Base-by-base conservation (phyloP, 2,329 filamentous ascomycete genomes). In the Shiraia sp. region DNA sequence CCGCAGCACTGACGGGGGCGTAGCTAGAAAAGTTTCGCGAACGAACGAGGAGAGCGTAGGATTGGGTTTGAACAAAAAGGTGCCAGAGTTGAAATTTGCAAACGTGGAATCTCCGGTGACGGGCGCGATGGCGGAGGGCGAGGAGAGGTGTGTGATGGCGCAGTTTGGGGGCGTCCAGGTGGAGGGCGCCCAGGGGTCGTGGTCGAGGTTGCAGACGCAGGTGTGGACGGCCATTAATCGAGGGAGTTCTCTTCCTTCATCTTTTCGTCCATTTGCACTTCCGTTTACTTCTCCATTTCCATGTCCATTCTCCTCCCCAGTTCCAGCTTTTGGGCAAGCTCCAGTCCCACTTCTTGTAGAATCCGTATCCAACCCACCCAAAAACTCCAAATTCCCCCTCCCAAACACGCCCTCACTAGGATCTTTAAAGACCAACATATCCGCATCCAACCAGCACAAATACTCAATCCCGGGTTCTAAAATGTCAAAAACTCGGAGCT, bases 161-260 rank as follows among this genome's bases (percentile, higher is more conserved):
- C 77, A 80, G 46, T 79, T 79, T 15, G 71, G 61, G 6, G 60
- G 61, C 1, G 48, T 68, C 78, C 76, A 80, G 34, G 73, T 67
- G n/a, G 53, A 29, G 0, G 76, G 75, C 1, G 77, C 78, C 76
- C 76, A 79, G 17, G 66, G 47, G 43, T 78, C 76, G 31, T 66
- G 51, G 52, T 79, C 75, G 16, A 75, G 68, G 49, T 79, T 79
- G 57, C 78, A 80, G 23, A 78, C 72, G 47, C 77, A 80, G 13
- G 73, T 71, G 49, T 79, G 76, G 24, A 73, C 76, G 9, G 76
- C 75, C 28, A 70, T 73, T 26, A 79, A 22, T 22, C 8, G 19
- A 22, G 19, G 19, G 19, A 4, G 19, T 22, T 4, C n/a, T n/a
- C n/a, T n/a, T n/a, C 8, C 19, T 22, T 4, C 19, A 22, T 22